Base-by-base conservation (phyloP, 306 rosid genomes). In the Malus sieversii region DNA sequence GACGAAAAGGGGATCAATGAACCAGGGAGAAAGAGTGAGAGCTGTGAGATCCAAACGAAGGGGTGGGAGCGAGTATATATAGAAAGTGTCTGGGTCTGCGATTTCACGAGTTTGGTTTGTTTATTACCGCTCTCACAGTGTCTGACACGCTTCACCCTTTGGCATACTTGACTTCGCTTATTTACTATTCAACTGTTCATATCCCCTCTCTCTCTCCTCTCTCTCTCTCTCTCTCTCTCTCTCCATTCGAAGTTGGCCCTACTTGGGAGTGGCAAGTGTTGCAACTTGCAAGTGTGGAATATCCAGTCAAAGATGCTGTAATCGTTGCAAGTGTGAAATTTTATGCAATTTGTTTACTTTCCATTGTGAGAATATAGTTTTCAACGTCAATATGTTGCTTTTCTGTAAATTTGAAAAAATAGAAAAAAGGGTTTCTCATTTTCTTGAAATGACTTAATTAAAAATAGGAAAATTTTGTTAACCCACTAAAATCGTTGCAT, bases 41-140 rank as follows among this genome's bases (percentile, higher is more conserved):
- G 64, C n/a, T 10, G 14, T 60, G 76, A 83, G 90, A 84, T 87
- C 82, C 52, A 30, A 65, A 75, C 1, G 44, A 2, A 29, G 65
- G 10, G 70, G 46, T 55, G 5, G 3, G 61, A 35, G 76, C 73
- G 75, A n/a, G 82, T 76, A 51, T 84, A 87, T 63, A 78, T 82
- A 82, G 66, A 72, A 13, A 4, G 8, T 55, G 48, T 12, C 6
- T 4, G 65, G 20, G 10, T 4, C 12, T 20, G 76, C 72, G 40
- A 69, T 14, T 40, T 14, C n/a, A 7, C 11, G 19, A 40, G 48
- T 25, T 51, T 16, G 46, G 14, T 6, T 16, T 51, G 16, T 48
- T 48, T 0, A 4, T 3, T 38, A 38, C 2, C 42, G 42, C 35
- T 23, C 60, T 6, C 59, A 4, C 42, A 5, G 64, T 60, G 59